Evolutionary conservation across 805 yeast species (phyloP).

Genomic region (Wickerhamomyces xylosicus): DNA sequence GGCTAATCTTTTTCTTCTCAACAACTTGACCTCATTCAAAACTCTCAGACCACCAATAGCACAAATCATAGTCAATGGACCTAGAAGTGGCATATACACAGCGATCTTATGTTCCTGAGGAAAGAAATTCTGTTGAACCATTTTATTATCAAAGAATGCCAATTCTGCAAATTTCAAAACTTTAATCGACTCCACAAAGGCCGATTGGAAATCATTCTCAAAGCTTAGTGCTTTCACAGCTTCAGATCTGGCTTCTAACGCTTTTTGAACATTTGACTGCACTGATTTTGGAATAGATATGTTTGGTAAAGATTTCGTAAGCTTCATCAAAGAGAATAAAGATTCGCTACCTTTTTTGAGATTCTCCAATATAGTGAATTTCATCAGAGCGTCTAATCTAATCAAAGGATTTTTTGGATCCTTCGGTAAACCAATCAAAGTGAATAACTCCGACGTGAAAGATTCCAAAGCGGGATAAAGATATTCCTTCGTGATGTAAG

Average conservation of each 20-base stretch:
- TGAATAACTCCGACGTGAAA: slow-evolving; percentile 68
- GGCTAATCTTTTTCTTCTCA: slow-evolving; percentile 1
- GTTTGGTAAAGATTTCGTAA: slow-evolving; percentile 58
- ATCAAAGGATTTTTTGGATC: slow-evolving; percentile 48
- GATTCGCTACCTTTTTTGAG: slow-evolving; percentile 56
- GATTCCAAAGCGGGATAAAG: slow-evolving; percentile 50
- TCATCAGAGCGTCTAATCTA: slow-evolving; percentile 55
- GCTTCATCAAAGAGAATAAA: slow-evolving; percentile 57
- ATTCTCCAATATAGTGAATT: slow-evolving; percentile 49
- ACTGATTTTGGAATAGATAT: slow-evolving; percentile 81
- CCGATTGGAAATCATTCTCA: slow-evolving; percentile 29
- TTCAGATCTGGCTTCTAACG: slow-evolving; percentile 30
- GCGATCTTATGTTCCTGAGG: slow-evolving; percentile 96
- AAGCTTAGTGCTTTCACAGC: slow-evolving; percentile 20
- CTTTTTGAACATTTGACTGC: slow-evolving; percentile 38
- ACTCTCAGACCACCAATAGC: slow-evolving; percentile 39
- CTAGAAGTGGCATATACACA: slow-evolving; percentile 81
- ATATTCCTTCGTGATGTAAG: slow-evolving; percentile 29
- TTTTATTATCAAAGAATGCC: slow-evolving; percentile 88
- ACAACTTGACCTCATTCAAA: slow-evolving; percentile 25
- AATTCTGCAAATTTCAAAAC: slow-evolving; percentile 28
- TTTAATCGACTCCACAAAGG: slow-evolving; percentile 46
- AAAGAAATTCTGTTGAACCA: slow-evolving; percentile 91
- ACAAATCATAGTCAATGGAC: slow-evolving; percentile 70
- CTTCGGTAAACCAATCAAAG: slow-evolving; percentile 58